Conservation (phyloP, 305 asterid species). For the Fraxinus latifolia region DNA sequence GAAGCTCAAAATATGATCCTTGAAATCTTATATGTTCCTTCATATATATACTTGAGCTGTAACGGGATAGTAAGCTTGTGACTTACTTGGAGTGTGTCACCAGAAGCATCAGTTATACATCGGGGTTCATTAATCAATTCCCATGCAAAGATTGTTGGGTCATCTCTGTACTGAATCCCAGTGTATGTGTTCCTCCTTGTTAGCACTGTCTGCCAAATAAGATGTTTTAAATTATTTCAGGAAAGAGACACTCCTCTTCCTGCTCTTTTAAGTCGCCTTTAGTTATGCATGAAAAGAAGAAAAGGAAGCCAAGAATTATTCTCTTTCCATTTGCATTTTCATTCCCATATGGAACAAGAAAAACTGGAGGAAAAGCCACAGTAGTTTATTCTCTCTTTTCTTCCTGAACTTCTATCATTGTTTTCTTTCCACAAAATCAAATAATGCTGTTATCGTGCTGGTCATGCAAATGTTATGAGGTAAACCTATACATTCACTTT, state of each 20-base stretch:
- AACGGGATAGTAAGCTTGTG: slow-evolving; percentile 8
- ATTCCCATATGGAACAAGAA: not conserved
- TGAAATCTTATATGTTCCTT: not conserved
- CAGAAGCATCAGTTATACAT: slow-evolving; percentile 83
- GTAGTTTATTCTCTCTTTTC: not conserved
- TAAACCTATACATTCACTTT: not conserved
- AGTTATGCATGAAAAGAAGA: not conserved
- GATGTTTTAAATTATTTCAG: not conserved
- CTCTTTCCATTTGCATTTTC: not conserved
- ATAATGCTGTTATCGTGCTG: not conserved
- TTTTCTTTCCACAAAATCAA: not conserved
- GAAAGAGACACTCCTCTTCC: not conserved
- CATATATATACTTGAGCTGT: not conserved
- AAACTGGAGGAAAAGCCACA: not conserved
- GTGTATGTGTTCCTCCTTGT: slow-evolving; percentile 50
- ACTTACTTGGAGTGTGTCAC: slow-evolving; percentile 93
- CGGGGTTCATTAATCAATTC: slow-evolving; percentile 65
- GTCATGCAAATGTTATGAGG: not conserved
- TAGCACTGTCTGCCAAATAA: slow-evolving; percentile 40
- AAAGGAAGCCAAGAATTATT: not conserved
- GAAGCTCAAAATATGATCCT: slow-evolving; percentile 2
- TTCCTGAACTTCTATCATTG: not conserved
- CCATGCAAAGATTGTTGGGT: slow-evolving; percentile 54
- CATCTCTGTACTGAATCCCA: slow-evolving; percentile 45
- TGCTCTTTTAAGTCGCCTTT: not conserved